These are phyloP conservation scores for Cercospora zeae-maydis DNA, from an alignment of 2,329 filamentous ascomycete species.

Conservation along the genomic window DNA sequence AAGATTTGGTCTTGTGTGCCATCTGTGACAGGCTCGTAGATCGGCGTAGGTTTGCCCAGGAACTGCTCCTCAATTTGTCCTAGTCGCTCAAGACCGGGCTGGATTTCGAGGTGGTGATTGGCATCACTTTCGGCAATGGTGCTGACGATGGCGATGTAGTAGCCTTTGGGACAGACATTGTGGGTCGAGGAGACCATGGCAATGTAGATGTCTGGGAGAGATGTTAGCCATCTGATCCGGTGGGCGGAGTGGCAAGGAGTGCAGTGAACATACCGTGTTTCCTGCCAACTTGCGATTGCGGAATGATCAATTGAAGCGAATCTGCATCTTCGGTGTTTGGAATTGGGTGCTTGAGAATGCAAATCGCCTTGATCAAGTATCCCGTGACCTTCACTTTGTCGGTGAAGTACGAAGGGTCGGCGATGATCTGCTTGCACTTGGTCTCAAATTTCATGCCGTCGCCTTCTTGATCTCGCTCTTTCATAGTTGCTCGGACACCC, in stretches of 20 bases:
- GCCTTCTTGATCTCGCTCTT: constrained; percentile 69
- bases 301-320: constrained; percentile 92
- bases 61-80: constrained; percentile 96
- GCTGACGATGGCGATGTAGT: constrained; percentile 97
- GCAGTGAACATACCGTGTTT: constrained; percentile 71
- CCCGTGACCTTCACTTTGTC: constrained; percentile 82
- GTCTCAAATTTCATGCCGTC: constrained; percentile 88
- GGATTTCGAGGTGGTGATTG: constrained; percentile 94
- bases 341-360: constrained; percentile 92
- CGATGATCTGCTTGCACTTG: constrained; percentile 92
- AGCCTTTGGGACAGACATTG: constrained; percentile 97
- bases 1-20: constrained; percentile 88
- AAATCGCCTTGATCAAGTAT: constrained; percentile 93
- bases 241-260: not conserved
- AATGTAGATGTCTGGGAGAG: constrained; percentile 79
- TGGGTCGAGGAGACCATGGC: constrained; percentile 92
- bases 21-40: constrained; percentile 85
- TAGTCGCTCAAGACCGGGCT: constrained; percentile 86
- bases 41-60: constrained; percentile 85
- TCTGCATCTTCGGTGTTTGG: constrained; percentile 84
- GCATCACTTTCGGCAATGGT: constrained; percentile 88
- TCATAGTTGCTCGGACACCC: constrained; percentile 97
- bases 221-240: not conserved
- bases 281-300: constrained; percentile 92
- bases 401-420: constrained; percentile 95